Evolutionary conservation across 2,329 filamentous ascomycete genomes (phyloP).

Genomic region (Waltergamsia citrina): DNA sequence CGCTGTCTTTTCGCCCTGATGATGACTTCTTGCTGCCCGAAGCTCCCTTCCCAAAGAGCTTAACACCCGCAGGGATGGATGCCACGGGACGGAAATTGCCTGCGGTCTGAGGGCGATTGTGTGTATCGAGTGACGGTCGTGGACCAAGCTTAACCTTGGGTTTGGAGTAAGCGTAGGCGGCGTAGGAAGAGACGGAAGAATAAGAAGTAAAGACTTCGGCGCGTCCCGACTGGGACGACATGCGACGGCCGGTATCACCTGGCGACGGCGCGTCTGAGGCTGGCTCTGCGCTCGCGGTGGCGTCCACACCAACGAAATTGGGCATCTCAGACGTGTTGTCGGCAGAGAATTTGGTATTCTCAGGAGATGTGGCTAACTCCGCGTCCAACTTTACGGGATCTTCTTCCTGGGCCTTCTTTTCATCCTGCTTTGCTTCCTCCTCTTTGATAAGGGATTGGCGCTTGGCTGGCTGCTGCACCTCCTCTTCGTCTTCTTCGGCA

Average conservation of each 20-base stretch:
- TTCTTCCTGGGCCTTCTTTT: slow-evolving; percentile 14
- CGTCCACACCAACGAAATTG: slow-evolving; percentile 37
- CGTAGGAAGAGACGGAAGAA: slow-evolving; percentile 34
- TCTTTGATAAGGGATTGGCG: slow-evolving; percentile 47
- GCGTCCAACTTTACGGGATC: slow-evolving; percentile 40
- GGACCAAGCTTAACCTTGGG: slow-evolving; percentile 87
- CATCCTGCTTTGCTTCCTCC: slow-evolving; percentile 15
- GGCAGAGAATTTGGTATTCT: slow-evolving; percentile 36
- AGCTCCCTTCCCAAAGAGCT: slow-evolving; percentile 48
- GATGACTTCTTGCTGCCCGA: slow-evolving; percentile 27
- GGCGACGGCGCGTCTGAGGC: background rate
- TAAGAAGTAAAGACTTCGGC: slow-evolving; percentile 42
- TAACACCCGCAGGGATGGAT: slow-evolving; percentile 72
- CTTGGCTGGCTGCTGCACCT: slow-evolving; percentile 46
- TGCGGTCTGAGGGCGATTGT: slow-evolving; percentile 51
- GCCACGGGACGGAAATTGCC: slow-evolving; percentile 63
- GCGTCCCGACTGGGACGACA: slow-evolving; percentile 43
- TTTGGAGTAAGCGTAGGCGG: slow-evolving; percentile 45
- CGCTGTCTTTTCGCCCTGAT: slow-evolving; percentile 3
- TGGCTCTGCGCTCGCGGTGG: slow-evolving; percentile 11
- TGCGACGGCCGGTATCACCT: slow-evolving; percentile 31
- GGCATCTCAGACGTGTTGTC: slow-evolving; percentile 39
- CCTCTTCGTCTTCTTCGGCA: slow-evolving; percentile 83
- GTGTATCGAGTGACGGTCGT: slow-evolving; percentile 62
- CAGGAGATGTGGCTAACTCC: slow-evolving; percentile 39